Base-by-base conservation (phyloP, 1,284 basidiomycete species). In the Rugosomyces carneus region DNA sequence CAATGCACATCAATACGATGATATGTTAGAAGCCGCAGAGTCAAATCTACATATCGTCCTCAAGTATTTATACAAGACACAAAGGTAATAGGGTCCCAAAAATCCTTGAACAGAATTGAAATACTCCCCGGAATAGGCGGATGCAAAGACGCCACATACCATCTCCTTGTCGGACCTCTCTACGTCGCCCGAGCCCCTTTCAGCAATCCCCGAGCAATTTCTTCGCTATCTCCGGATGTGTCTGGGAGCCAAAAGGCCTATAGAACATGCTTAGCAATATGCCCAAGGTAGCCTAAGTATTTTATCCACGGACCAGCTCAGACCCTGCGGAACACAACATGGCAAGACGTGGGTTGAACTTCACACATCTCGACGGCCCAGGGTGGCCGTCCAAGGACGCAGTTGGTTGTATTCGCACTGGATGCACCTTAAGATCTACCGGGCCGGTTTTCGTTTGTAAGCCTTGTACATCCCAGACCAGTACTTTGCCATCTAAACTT, bases 281-380 rank as follows among this genome's bases (percentile, higher is more conserved):
- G n/a, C 3, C 2, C 18, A 1, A 8, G 16, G 42, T 23, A 23
- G 7, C 21, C 21, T 7, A 23, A 40, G 48, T 39, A 11, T 37
- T 37, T 31, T 40, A 34, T 36, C 42, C 20, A 73, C 87, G 54
- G 57, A 93, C 92, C 67, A 95, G 61, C 60, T 94, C 90, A 47
- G 81, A 74, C 3, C 92, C 93, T 9, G 88, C 93, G 1, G 82
- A 82, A 42, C 80, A 86, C 72, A 96, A 73, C 89, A 96, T 93
- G n/a, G 83, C 83, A 49, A 80, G 74, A 45, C 89, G 77, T 5
- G 93, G 91, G 59, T 94, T 96, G 63, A 93, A 94, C 54, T 75
- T 78, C 2, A 95, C 88, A 51, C 89, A 90, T 59, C 93, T 71
- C 23, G 84, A 78, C 19, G 89, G 86, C n/a, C 81, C 81, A 5